phyloP scores from a whole-genome alignment of 2,329 filamentous ascomycete species.

The Hypocrella siamensis region DNA sequence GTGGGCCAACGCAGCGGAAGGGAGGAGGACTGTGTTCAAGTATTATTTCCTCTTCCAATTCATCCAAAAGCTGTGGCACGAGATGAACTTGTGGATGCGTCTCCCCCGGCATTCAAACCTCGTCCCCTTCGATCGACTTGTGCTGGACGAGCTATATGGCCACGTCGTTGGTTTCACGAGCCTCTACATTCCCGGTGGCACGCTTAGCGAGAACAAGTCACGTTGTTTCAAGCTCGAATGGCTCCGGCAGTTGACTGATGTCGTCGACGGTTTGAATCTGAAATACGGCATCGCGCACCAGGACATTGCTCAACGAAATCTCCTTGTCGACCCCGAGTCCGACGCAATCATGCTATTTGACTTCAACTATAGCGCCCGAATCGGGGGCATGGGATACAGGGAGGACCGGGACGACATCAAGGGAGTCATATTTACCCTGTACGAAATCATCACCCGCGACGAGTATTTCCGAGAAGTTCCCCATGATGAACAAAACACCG shows the following conservation, averaged over 20 bases:
- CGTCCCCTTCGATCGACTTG: slow-evolving; percentile 17
- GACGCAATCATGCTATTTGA: slow-evolving; percentile 19
- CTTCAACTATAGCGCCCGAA: slow-evolving; percentile 14
- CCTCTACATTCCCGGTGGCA: slow-evolving; percentile 18
- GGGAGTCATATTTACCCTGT: slow-evolving; percentile 17
- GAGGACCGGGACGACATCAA: slow-evolving; percentile 14
- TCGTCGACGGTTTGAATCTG: slow-evolving; percentile 22
- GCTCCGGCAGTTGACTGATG: slow-evolving; percentile 17
- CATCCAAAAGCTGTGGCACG: slow-evolving; percentile 13
- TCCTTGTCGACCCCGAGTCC: slow-evolving; percentile 17
- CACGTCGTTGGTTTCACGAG: slow-evolving; percentile 21
- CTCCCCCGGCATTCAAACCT: slow-evolving; percentile 20
- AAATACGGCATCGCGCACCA: slow-evolving; percentile 20
- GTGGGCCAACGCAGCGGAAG: slow-evolving; percentile 2
- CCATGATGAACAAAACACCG: slow-evolving; percentile 11
- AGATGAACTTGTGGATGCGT: slow-evolving; percentile 18
- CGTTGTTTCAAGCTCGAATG: slow-evolving; percentile 19
- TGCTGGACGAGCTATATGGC: slow-evolving; percentile 16
- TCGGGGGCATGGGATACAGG: too few relatives aligned
- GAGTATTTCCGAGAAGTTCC: slow-evolving; percentile 7
- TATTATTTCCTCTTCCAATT: slow-evolving; percentile 14
- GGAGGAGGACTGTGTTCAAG: slow-evolving; percentile 12
- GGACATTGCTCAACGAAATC: slow-evolving; percentile 20
- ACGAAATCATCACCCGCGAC: slow-evolving; percentile 19
- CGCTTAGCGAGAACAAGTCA: slow-evolving; percentile 11